These are phyloP conservation scores for Leptographium wingfieldii DNA, from an alignment of 2,329 filamentous ascomycete species.

Conservation along the genomic window DNA sequence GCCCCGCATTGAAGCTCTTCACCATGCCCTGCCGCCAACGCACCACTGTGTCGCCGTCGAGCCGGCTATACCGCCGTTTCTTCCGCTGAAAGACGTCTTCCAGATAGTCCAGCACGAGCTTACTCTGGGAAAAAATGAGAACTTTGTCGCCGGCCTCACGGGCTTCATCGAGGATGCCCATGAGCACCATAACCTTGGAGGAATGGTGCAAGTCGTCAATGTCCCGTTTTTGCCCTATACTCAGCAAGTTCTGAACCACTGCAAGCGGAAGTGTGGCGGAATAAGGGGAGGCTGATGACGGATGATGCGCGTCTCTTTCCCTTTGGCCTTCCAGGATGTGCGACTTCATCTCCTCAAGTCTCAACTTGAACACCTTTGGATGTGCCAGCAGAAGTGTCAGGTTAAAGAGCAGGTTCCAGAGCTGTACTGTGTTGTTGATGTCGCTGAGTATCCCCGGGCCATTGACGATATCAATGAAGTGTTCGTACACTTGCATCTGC, in stretches of 20 bases:
- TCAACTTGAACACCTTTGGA: conserved; percentile 32
- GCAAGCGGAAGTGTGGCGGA: conserved; percentile 15
- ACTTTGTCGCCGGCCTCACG: conserved; percentile 55
- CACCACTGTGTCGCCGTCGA: conserved; percentile 55
- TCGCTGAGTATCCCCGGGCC: not conserved
- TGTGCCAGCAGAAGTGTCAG: conserved; percentile 40
- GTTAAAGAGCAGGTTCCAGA: conserved; percentile 26
- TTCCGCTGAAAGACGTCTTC: conserved; percentile 39
- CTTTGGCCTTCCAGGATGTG: not conserved
- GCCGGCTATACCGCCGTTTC: conserved; percentile 36
- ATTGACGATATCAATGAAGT: conserved; percentile 23
- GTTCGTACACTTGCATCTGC: conserved; percentile 51
- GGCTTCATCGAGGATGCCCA: conserved; percentile 56
- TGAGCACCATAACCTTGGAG: conserved; percentile 55
- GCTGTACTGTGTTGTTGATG: conserved; percentile 10
- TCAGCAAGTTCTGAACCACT: conserved; percentile 19
- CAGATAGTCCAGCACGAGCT: conserved; percentile 58
- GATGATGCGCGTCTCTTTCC: not conserved
- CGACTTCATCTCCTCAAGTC: conserved; percentile 17
- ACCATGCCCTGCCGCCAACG: conserved; percentile 46
- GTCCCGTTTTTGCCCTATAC: conserved; percentile 26
- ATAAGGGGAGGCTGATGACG: not conserved
- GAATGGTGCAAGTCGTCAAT: conserved; percentile 41
- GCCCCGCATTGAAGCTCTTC: conserved; percentile 53
- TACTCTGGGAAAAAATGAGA: conserved; percentile 66